These are phyloP conservation scores for Aspergillus uvarum DNA, from an alignment of 2,329 filamentous ascomycete species.

Conservation along the genomic window DNA sequence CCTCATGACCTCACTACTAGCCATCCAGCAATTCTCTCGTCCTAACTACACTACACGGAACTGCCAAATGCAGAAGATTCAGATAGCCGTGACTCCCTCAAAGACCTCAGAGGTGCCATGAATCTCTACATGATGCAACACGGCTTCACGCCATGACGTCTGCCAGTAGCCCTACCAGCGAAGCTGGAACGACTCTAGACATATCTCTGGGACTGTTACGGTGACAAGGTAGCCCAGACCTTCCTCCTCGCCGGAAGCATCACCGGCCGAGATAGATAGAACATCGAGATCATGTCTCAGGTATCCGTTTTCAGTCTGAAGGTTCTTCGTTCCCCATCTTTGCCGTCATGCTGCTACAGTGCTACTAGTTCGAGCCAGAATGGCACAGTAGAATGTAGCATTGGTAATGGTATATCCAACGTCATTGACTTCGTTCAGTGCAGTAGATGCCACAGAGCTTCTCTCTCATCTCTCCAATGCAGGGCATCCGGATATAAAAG, in stretches of 20 bases:
- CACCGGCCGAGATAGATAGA: neutral
- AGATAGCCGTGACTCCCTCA: neutral
- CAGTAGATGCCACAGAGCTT: neutral
- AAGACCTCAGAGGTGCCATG: neutral
- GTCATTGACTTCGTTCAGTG: neutral
- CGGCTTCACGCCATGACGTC: neutral
- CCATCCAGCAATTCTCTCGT: neutral
- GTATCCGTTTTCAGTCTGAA: neutral
- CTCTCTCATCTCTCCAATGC: neutral
- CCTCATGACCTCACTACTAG: neutral
- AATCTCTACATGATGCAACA: neutral
- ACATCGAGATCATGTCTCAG: neutral
- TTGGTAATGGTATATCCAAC: neutral
- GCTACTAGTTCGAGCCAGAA: neutral
- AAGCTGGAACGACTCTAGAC: neutral
- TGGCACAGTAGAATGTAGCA: neutral
- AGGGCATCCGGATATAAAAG: neutral
- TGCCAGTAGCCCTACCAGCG: neutral
- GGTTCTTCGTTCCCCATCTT: neutral
- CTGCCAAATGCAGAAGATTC: neutral
- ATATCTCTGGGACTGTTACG: neutral
- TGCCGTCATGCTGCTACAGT: neutral
- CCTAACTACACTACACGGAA: neutral
- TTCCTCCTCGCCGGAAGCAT: neutral
- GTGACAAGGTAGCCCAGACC: neutral